Conservation (phyloP, 2,329 filamentous ascomycete species). For the Onygenales sp. region DNA sequence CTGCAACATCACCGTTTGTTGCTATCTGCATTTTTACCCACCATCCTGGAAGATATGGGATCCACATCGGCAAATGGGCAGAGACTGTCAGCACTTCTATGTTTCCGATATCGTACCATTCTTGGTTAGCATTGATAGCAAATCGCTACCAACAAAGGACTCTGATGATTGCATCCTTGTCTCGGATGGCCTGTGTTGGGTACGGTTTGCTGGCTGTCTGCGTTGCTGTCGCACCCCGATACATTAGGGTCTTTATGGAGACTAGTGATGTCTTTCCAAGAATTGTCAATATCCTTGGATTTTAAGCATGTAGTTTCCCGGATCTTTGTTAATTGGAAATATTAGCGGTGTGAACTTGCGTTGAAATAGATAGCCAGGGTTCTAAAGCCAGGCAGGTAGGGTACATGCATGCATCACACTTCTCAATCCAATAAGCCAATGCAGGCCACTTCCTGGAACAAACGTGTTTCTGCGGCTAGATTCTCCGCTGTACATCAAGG, state of each 20-base stretch:
- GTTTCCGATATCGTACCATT: slow-evolving; percentile 47
- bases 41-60: slow-evolving; percentile 57
- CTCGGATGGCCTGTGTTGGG: slow-evolving; percentile 49
- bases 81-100: slow-evolving; percentile 60
- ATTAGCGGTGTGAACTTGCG: background rate
- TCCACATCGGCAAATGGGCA: slow-evolving; percentile 59
- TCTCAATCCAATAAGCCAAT: slow-evolving; percentile 58
- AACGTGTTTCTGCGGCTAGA: slow-evolving; percentile 49
- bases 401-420: slow-evolving; percentile 58
- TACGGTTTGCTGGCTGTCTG: slow-evolving; percentile 57
- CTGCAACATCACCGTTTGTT: no score
- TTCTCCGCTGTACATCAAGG: slow-evolving; percentile 42
- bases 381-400: slow-evolving; percentile 52
- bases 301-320: slow-evolving; percentile 31
- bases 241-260: slow-evolving; percentile 45
- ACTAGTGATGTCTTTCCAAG: slow-evolving; percentile 56
- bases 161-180: slow-evolving; percentile 47
- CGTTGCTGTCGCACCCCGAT: slow-evolving; percentile 41
- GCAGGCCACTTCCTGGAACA: slow-evolving; percentile 54
- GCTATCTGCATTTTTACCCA: slow-evolving; percentile 55
- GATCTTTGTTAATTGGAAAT: background rate
- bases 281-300: slow-evolving; percentile 62
- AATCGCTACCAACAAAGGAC: slow-evolving; percentile 58
- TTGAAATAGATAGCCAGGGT: no score
- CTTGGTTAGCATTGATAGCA: slow-evolving; percentile 53